Percentiles rank a stretch among this genome's conserved stretches.
These are phyloP conservation scores for Dendrobium catenatum DNA, from an alignment of 106 monocot genomes.

Conservation along the genomic window DNA sequence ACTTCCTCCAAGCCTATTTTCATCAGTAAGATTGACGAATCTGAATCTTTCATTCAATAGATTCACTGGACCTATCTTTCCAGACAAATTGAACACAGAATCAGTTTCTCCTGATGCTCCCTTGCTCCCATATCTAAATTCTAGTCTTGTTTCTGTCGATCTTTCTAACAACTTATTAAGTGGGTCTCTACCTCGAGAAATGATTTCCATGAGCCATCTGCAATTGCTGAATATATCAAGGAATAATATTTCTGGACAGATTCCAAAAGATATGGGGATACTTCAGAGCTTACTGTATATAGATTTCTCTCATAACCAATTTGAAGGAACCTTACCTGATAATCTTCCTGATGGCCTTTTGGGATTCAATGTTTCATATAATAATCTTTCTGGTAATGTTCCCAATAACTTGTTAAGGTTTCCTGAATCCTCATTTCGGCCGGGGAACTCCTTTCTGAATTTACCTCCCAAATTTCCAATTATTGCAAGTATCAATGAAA, in stretches of 20 bases:
- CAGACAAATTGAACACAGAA: background rate
- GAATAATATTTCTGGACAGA: conserved; percentile 64
- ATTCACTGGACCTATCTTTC: conserved; percentile 48
- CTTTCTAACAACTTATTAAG: conserved; percentile 65
- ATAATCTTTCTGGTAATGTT: conserved; percentile 60
- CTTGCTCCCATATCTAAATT: conserved; percentile 2
- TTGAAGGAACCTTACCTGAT: conserved; percentile 56
- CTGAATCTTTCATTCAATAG: conserved; percentile 75
- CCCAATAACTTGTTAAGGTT: conserved; percentile 60
- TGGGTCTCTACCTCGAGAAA: conserved; percentile 38
- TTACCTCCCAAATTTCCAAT: conserved; percentile 25
- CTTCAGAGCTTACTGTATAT: conserved; percentile 37
- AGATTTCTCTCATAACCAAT: conserved; percentile 52
- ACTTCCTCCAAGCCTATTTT: conserved; percentile 49
- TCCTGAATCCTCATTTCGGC: conserved; percentile 72
- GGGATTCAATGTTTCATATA: conserved; percentile 62
- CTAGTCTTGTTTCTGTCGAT: conserved; percentile 47
- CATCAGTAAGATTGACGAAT: conserved; percentile 37
- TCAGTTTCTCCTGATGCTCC: no score
- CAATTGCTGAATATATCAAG: conserved; percentile 34
- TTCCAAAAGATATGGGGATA: conserved; percentile 47
- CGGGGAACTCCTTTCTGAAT: conserved; percentile 53
- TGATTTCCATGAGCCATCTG: conserved; percentile 27
- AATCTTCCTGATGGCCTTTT: conserved; percentile 39
- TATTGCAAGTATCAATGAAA: conserved; percentile 3